Conservation (phyloP, 352 stramenopile genomes). For the Phytophthora sp. region DNA sequence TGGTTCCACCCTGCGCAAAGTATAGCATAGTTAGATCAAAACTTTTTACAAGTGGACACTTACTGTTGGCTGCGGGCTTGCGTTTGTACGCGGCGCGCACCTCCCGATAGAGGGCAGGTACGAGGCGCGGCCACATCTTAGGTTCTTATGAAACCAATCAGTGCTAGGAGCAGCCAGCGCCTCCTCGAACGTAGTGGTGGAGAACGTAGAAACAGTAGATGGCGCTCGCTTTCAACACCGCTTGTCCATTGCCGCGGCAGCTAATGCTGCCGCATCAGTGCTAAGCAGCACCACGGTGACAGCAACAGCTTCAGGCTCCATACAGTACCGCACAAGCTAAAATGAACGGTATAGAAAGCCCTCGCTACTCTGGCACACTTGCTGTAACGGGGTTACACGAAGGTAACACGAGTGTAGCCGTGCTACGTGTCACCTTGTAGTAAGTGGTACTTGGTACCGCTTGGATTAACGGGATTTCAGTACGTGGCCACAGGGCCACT, state of each 20-base stretch:
- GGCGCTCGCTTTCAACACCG: background rate
- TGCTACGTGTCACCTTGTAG: too few species aligned
- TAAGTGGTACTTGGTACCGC: too few species aligned
- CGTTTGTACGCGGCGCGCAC: conserved; percentile 7
- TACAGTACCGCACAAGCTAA: background rate
- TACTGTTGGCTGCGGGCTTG: conserved; percentile 27
- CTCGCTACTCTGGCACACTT: background rate
- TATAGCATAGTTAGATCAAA: conserved; percentile 19
- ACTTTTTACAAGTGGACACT: conserved; percentile 24
- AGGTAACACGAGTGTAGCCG: too few species aligned
- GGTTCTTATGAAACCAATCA: conserved; percentile 25
- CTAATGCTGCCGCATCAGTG: background rate
- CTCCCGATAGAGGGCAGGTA: conserved; percentile 6
- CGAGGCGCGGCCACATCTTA: conserved; percentile 17
- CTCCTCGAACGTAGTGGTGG: conserved; percentile 21
- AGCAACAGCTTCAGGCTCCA: conserved; percentile 5
- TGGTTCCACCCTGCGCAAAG: background rate
- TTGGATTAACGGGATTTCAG: too few species aligned
- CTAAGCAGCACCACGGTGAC: background rate
- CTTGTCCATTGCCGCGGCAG: conserved; percentile 7
- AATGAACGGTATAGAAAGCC: conserved; percentile 8
- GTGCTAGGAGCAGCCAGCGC: background rate
- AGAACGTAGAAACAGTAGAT: conserved; percentile 9
- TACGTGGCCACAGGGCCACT: too few species aligned
- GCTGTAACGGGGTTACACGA: too few species aligned